Conservation (phyloP, 2,329 filamentous ascomycete genomes). For the Diaporthe sp. region DNA sequence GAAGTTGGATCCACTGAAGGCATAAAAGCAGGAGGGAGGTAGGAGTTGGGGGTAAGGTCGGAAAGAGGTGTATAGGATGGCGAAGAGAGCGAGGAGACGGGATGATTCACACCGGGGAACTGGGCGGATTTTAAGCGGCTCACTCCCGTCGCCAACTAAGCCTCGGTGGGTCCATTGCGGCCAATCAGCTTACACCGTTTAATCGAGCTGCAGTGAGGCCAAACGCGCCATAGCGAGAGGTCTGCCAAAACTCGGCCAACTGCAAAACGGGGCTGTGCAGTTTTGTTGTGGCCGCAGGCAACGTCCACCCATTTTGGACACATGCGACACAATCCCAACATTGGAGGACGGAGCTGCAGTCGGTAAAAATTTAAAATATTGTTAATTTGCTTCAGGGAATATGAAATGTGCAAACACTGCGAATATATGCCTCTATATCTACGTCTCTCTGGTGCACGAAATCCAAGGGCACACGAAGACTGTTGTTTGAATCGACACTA, state of each 20-base stretch:
- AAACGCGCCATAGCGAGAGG: slow-evolving; percentile 14
- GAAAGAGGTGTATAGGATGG: neutral
- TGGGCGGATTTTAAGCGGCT: slow-evolving; percentile 24
- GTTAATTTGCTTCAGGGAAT: no score
- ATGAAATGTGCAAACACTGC: neutral
- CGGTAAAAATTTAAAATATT: no score
- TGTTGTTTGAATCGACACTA: neutral
- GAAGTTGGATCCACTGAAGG: neutral
- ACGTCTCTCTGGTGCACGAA: neutral
- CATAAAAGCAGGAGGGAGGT: neutral
- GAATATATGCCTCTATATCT: neutral
- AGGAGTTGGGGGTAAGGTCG: neutral
- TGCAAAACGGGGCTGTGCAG: slow-evolving; percentile 2
- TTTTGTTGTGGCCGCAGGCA: neutral
- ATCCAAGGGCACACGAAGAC: neutral
- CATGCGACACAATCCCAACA: neutral
- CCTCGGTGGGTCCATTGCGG: neutral
- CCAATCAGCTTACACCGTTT: slow-evolving; percentile 28
- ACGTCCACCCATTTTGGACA: neutral
- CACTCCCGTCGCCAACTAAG: neutral
- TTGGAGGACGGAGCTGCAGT: neutral
- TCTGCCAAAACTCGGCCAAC: neutral
- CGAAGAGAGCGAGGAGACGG: neutral
- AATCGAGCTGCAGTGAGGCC: slow-evolving; percentile 23
- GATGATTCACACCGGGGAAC: slow-evolving; percentile 32